phyloP scores from a whole-genome alignment of 306 rosid species.

The Casuarina cunninghamiana region DNA sequence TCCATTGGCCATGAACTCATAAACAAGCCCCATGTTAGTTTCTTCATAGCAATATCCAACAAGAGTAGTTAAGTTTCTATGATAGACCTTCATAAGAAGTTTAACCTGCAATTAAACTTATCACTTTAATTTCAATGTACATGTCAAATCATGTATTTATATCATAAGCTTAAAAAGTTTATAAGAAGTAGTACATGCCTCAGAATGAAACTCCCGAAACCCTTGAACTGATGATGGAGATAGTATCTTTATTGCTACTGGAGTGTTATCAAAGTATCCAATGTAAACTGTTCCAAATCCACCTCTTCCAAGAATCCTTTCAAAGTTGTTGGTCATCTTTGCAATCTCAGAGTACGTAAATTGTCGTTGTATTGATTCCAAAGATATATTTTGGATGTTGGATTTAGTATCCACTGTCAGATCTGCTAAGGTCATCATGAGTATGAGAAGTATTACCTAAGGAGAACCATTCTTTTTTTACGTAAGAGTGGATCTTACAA shows the following conservation, averaged over 20 bases:
- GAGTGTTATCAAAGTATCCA: constrained; percentile 41
- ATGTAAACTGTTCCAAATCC: constrained; percentile 54
- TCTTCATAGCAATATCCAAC: constrained; percentile 40
- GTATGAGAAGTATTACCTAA: too few species aligned
- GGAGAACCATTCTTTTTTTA: neutral
- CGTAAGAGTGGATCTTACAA: neutral
- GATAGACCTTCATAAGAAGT: constrained; percentile 40
- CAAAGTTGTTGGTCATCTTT: constrained; percentile 47
- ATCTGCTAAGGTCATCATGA: neutral
- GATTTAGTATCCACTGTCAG: neutral
- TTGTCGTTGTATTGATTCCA: constrained; percentile 31
- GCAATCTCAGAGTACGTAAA: constrained; percentile 41
- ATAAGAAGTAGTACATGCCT: constrained; percentile 35
- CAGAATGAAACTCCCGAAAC: constrained; percentile 49
- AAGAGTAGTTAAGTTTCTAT: constrained; percentile 38
- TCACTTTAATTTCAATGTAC: neutral
- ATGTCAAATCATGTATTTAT: too few species aligned
- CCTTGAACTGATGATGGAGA: constrained; percentile 46
- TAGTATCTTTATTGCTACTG: constrained; percentile 62
- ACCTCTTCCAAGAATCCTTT: constrained; percentile 45
- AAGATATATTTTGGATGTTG: neutral
- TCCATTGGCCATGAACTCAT: constrained; percentile 44
- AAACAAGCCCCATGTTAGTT: constrained; percentile 30
- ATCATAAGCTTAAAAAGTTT: too few species aligned
- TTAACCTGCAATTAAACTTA: constrained; percentile 21